Evolutionary conservation across 1,284 basidiomycete species (phyloP).

Genomic region (Sporisorium graminicola): DNA sequence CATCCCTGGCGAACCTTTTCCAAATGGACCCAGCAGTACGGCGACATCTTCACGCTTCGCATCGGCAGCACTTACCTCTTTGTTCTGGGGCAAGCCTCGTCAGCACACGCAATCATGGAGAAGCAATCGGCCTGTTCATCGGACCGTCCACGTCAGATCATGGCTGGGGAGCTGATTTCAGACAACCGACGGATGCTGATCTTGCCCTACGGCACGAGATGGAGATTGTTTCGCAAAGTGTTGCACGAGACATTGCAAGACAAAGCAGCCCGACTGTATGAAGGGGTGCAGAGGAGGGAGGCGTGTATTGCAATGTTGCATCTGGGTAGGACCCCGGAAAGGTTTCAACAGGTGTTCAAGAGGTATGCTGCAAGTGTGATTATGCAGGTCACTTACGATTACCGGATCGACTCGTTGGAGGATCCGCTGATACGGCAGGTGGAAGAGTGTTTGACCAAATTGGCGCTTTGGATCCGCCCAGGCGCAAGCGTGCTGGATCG

Average conservation of each 20-base stretch:
- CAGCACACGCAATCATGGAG: constrained; percentile 38
- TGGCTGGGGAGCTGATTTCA: constrained; percentile 53
- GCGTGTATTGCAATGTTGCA: constrained; percentile 19
- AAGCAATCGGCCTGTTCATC: constrained; percentile 15
- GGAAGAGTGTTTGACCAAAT: constrained; percentile 22
- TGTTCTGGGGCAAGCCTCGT: constrained; percentile 27
- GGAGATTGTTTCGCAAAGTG: constrained; percentile 44
- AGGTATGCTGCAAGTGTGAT: constrained; percentile 51
- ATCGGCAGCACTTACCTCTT: constrained; percentile 26
- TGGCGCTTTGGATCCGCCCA: constrained; percentile 35
- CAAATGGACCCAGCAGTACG: constrained; percentile 42
- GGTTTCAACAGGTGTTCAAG: constrained; percentile 31
- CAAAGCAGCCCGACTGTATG: constrained; percentile 41
- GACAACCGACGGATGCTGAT: constrained; percentile 52
- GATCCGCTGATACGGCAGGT: constrained; percentile 41
- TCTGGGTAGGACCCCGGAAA: constrained; percentile 12
- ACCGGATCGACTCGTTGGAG: constrained; percentile 18
- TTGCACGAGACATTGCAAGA: constrained; percentile 47
- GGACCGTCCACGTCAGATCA: constrained; percentile 34
- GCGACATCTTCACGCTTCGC: constrained; percentile 35
- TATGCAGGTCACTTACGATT: constrained; percentile 40
- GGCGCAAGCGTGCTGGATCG: constrained; percentile 38
- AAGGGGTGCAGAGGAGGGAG: constrained; percentile 45
- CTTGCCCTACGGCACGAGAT: constrained; percentile 42
- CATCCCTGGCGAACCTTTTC: constrained; percentile 40